Evolutionary conservation across 768 basidiomycete species (phyloP), one percentile per base, ranked within the genome.

Genomic region (Phylloporus sp.): DNA sequence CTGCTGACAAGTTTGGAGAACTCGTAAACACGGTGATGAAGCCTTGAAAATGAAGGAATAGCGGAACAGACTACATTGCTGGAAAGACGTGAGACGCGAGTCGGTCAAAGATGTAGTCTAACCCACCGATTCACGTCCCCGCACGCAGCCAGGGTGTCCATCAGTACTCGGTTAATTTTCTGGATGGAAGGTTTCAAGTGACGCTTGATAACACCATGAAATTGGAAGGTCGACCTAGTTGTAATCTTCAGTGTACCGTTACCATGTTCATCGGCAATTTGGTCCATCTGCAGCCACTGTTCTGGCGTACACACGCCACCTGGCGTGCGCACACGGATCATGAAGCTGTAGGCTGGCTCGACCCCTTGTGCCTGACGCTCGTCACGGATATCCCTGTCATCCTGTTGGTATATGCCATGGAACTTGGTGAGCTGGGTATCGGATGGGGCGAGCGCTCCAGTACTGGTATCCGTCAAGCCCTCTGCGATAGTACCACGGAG

Each of bases 401-500:
- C 97, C 72, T 97, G 91, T 70, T 94, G 90, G 70, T 93, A 95
- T 60, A 92, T 93, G 16, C 92, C 92, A 63, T 93, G 91, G 83
- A 98, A 97, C 77, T 98, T 99, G 60, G 95, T 98, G 48, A 99
- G 76, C 70, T 98, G 97, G 8, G 84, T 86, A 68, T 99, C 97
- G 57, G 84, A 85, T 6, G 92, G 75, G 12, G 94, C 87, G 27
- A 98, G 82, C n/a, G 91, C 90, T 45, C 93, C 95, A 1, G 95
- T 97, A 49, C 77, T 81, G 49, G 74, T 79, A 68, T 98, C 95
- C 58, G 80, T 76, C 31, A 99, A 80, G 41, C 97, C 95, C 67
- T 98, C 95, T 1, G 76, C 77, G 67, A 99, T 98, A 32, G 97
- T 98, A 2, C 97, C 97, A 47, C 97, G 88, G 20, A 97, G 80